Conservation (phyloP, 805 yeast species). For the Cyberlindnera petersonii region DNA sequence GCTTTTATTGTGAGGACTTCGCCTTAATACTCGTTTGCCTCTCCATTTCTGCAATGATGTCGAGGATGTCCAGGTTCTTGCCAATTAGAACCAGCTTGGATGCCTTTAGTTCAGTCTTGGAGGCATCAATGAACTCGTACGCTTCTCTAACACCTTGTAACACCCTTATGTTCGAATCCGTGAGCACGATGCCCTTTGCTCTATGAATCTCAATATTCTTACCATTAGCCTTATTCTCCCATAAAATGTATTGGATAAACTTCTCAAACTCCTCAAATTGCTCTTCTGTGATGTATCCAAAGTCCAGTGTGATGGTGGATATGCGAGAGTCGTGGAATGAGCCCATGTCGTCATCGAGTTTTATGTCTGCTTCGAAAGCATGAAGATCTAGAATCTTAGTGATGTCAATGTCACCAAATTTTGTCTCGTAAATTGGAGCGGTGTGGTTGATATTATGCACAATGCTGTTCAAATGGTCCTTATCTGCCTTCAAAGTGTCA, state of each 20-base stretch:
- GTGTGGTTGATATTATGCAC: slow-evolving; percentile 57
- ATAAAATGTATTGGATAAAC: slow-evolving; percentile 66
- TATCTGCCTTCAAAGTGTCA: slow-evolving; percentile 44
- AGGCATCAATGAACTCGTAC: slow-evolving; percentile 65
- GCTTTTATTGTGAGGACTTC: neutral
- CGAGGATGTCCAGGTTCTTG: slow-evolving; percentile 44
- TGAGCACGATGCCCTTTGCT: slow-evolving; percentile 68
- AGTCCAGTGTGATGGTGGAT: slow-evolving; percentile 48
- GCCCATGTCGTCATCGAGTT: slow-evolving; percentile 23
- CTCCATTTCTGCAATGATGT: slow-evolving; percentile 33
- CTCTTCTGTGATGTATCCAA: slow-evolving; percentile 33
- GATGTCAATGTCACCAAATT: slow-evolving; percentile 72
- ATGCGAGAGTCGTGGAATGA: slow-evolving; percentile 49
- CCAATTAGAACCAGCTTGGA: slow-evolving; percentile 78
- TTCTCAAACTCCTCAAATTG: slow-evolving; percentile 48
- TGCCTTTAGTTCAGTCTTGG: slow-evolving; percentile 32
- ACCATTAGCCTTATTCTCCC: slow-evolving; percentile 58
- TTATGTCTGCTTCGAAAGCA: slow-evolving; percentile 57
- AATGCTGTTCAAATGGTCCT: slow-evolving; percentile 34
- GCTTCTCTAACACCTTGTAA: slow-evolving; percentile 93
- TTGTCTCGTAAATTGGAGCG: slow-evolving; percentile 64
- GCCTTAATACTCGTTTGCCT: slow-evolving; percentile 9
- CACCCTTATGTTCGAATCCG: slow-evolving; percentile 26
- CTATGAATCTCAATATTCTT: slow-evolving; percentile 67
- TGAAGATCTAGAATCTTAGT: slow-evolving; percentile 68